Evolutionary conservation across 176 grass and related monocot genomes (phyloP).

Genomic region (Aegilops tauschii): DNA sequence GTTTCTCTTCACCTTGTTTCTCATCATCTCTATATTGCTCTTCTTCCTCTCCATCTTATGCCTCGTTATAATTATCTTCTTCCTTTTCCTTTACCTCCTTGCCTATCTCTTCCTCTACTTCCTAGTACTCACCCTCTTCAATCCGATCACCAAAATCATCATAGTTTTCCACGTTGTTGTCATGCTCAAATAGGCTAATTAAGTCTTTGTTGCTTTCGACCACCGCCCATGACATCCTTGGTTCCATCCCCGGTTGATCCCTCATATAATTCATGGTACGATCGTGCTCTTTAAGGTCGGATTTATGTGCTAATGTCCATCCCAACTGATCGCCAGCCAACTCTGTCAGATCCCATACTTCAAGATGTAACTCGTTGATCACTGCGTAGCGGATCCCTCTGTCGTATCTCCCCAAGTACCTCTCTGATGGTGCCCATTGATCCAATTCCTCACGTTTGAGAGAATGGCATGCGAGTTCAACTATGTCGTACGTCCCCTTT

Average conservation of each 20-base stretch:
- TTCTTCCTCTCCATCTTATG: neutral
- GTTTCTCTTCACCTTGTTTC: neutral
- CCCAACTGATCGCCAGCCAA: neutral
- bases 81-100: too few species aligned
- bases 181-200: neutral
- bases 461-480: too few species aligned
- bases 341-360: neutral
- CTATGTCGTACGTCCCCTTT: too few species aligned
- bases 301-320: neutral
- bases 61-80: neutral
- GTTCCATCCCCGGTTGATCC: neutral
- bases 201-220: neutral
- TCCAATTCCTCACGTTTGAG: rapidly evolving
- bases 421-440: neutral
- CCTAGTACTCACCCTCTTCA: neutral
- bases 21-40: neutral
- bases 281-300: neutral
- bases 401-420: neutral
- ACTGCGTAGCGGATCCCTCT: neutral
- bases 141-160: neutral
- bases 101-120: neutral
- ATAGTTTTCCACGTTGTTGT: neutral
- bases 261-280: neutral
- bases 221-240: neutral
- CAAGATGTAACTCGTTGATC: neutral